Evolutionary conservation across 805 yeast genomes (phyloP), one percentile per base, ranked within the genome.

Genomic region (Lipomyces kockii): DNA sequence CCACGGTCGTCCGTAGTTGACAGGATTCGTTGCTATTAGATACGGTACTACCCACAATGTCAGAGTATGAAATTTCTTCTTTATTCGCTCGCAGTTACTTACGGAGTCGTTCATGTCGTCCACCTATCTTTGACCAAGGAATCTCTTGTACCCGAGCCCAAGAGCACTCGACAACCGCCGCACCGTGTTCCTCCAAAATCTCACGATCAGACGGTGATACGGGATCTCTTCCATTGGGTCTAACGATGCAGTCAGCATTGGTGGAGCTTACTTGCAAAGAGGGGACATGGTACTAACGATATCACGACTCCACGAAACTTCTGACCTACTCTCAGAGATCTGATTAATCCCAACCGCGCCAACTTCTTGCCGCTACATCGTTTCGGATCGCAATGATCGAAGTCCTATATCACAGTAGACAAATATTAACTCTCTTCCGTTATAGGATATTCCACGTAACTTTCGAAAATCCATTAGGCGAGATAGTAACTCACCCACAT

Each of bases 121-220:
- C 98, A 3, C 98, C 98, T 66, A 95, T 92, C 75, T 90, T 91
- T 68, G 84, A 81, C 78, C 95, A 95, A 3, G 99, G 99, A n/a
- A 95, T 87, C 77, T 95, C 99, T 64, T 92, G 97, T n/a, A 95
- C 78, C 64, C 98, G 82, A 0, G 99, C 99, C 99, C 99, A 95
- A 1, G 97, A 92, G 79, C 98, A 94, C 77, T 95, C 99, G 1
- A 95, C 98, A 8, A 95, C 99, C 0, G 99, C 97, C n/a, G 92
- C 95, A 49, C 99, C 99, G 53, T 82, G 76, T 35, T 82, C 82
- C 73, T 90, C 97, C 0, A 92, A 97, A 12, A 91, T 83, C 58
- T 86, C 90, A 53, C 79, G 76, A 77, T 95, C 99, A 72, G 89
- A 83, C 0, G 98, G 98, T 77, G 97, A 91, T 0, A 95, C 97